Conservation (phyloP, 805 yeast species). For the Lipomyces anomalus region DNA sequence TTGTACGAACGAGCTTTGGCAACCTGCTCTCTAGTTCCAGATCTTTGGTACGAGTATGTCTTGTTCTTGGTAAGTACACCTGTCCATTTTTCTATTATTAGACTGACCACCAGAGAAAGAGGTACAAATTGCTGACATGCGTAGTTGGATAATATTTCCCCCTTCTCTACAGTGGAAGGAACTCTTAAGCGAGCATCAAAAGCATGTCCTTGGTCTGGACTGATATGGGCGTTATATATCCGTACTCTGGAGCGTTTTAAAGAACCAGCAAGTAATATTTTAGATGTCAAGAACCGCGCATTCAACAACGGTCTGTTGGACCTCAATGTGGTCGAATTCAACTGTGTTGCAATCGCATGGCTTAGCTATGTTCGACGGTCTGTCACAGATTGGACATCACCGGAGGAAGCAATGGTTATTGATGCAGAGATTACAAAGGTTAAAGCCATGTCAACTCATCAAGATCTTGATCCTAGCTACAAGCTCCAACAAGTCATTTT, state of each 20-base stretch:
- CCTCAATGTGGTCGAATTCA: conserved; percentile 9
- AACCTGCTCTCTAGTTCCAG: conserved; percentile 12
- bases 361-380: conserved; percentile 10
- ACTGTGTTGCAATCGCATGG: conserved; percentile 12
- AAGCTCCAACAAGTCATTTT: not conserved
- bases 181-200: conserved; percentile 24
- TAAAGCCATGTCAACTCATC: not conserved
- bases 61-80: no score
- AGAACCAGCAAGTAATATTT: conserved; percentile 2
- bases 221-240: conserved; percentile 26
- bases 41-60: conserved; percentile 31
- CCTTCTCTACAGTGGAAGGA: conserved; percentile 3
- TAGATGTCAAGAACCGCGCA: conserved; percentile 13
- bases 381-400: conserved; percentile 3
- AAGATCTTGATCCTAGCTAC: not conserved
- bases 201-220: conserved; percentile 28
- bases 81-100: no score
- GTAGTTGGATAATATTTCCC: conserved; percentile 15
- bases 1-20: conserved; percentile 30
- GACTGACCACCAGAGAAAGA: no score
- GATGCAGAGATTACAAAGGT: not conserved
- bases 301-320: conserved; percentile 8
- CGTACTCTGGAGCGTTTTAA: conserved; percentile 12
- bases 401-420: not conserved
- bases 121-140: no score